phyloP scores from a whole-genome alignment of 257 asterid genomes.

The Galeopsis tetrahit region DNA sequence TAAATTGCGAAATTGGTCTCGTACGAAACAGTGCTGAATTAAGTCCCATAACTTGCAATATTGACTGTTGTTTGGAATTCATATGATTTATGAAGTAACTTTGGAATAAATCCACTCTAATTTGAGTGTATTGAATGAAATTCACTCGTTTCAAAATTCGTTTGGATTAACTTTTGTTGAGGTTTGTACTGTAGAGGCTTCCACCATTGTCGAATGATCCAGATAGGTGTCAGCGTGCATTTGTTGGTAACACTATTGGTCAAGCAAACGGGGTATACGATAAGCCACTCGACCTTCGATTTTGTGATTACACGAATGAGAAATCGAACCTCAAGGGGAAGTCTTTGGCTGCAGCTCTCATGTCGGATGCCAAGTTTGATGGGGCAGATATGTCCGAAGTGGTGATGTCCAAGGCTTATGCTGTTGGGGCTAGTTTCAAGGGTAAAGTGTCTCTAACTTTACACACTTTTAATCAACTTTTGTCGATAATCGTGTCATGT shows the following conservation, averaged over 20 bases:
- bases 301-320: constrained; percentile 89
- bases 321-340: constrained; percentile 93
- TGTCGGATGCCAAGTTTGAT: constrained; percentile 96
- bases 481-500: neutral
- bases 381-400: constrained; percentile 98
- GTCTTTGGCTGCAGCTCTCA: constrained; percentile 88
- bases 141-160: too few species aligned
- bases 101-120: neutral
- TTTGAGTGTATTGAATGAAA: too few species aligned
- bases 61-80: neutral
- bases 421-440: constrained; percentile 93
- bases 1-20: too few species aligned
- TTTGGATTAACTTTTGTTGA: neutral
- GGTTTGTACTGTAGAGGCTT: constrained; percentile 67
- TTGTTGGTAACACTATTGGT: constrained; percentile 88
- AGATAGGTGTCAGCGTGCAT: constrained; percentile 88
- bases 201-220: constrained; percentile 94
- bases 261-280: constrained; percentile 99
- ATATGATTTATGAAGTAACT: neutral
- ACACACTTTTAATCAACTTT: neutral
- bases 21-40: too few species aligned
- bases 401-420: constrained; percentile 96
- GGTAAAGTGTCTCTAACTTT: constrained; percentile 43
- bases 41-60: neutral
- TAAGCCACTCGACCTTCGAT: constrained; percentile 94